These are phyloP conservation scores for Blastobotrys capitulatus DNA, from an alignment of 1,139 yeast species.

Conservation along the genomic window DNA sequence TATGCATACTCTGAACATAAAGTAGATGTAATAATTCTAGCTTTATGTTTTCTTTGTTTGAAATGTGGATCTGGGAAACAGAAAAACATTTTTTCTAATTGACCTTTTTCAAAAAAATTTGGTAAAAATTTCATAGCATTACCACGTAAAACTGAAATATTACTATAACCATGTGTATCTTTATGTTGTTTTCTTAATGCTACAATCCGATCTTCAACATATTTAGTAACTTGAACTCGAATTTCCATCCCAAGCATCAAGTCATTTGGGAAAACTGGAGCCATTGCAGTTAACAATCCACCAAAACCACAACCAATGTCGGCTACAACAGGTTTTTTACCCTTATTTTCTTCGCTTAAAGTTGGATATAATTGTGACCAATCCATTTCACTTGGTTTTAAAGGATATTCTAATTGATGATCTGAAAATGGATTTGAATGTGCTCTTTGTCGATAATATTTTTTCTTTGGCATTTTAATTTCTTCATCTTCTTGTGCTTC, in stretches of 20 bases:
- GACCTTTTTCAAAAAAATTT: slow-evolving; percentile 74
- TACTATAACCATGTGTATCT: slow-evolving; percentile 47
- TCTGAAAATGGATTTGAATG: slow-evolving; percentile 98
- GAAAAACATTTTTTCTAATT: slow-evolving; percentile 82
- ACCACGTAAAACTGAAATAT: slow-evolving; percentile 85
- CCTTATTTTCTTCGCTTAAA: slow-evolving; percentile 20
- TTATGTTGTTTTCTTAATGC: slow-evolving; percentile 65
- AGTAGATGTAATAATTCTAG: slow-evolving; percentile 88
- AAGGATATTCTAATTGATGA: slow-evolving; percentile 85
- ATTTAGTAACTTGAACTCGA: slow-evolving; percentile 94
- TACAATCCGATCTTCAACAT: slow-evolving; percentile 90
- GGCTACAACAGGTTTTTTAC: slow-evolving; percentile 72
- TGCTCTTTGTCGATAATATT: slow-evolving; percentile 93
- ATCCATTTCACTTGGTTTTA: slow-evolving; percentile 74
- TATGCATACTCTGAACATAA: slow-evolving; percentile 88
- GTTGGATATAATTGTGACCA: slow-evolving; percentile 75
- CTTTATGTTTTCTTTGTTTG: slow-evolving; percentile 95
- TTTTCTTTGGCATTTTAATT: slow-evolving; percentile 74
- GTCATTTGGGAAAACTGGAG: slow-evolving; percentile 68
- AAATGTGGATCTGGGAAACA: slow-evolving; percentile 99
- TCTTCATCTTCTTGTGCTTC: slow-evolving; percentile 52
- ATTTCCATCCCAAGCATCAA: slow-evolving; percentile 93
- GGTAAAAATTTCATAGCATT: slow-evolving; percentile 98
- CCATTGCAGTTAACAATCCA: slow-evolving; percentile 75
- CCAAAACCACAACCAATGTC: slow-evolving; percentile 99